Conservation (phyloP, 2,329 filamentous ascomycete genomes). For the Ophiostoma sp. region DNA sequence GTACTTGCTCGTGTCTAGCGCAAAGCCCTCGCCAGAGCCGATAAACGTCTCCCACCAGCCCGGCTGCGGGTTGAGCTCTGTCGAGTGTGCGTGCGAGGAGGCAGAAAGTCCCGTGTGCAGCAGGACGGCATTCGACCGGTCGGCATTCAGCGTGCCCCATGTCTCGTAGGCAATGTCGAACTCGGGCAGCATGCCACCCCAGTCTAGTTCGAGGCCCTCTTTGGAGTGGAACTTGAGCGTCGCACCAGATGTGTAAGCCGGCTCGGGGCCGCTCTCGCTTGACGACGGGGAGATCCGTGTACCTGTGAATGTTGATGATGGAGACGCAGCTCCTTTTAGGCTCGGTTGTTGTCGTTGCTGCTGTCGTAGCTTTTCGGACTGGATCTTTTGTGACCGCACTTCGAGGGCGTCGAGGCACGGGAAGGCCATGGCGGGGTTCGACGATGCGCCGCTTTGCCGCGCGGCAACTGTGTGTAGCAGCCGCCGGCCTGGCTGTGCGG, state of each 20-base stretch:
- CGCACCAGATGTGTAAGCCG: slow-evolving; percentile 86
- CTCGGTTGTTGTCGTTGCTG: not conserved
- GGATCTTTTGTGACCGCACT: slow-evolving; percentile 51
- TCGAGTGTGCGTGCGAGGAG: slow-evolving; percentile 95
- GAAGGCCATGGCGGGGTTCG: slow-evolving; percentile 82
- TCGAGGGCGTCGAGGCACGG: slow-evolving; percentile 85
- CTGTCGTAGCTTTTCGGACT: slow-evolving; percentile 8
- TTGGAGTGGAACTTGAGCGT: slow-evolving; percentile 70
- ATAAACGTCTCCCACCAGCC: slow-evolving; percentile 99
- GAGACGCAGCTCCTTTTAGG: not conserved
- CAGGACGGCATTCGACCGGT: slow-evolving; percentile 83
- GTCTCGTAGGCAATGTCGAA: slow-evolving; percentile 91
- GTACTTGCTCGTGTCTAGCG: slow-evolving; percentile 86
- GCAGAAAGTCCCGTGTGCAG: slow-evolving; percentile 91
- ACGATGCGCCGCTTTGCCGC: slow-evolving; percentile 49
- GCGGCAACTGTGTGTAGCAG: slow-evolving; percentile 29
- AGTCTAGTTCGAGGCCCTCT: slow-evolving; percentile 77
- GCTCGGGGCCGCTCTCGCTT: slow-evolving; percentile 74
- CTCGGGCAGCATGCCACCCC: slow-evolving; percentile 85
- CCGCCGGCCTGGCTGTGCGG: not conserved
- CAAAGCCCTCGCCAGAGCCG: slow-evolving; percentile 61
- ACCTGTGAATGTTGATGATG: not conserved
- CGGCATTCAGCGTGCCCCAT: slow-evolving; percentile 75
- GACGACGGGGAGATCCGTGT: slow-evolving; percentile 5
- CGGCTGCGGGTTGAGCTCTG: slow-evolving; percentile 74